A percentile compares a stretch with the other conserved stretches of the same genome.
phyloP scores from a whole-genome alignment of 148 eudicot genomes.

The Polygonum maritimum region DNA sequence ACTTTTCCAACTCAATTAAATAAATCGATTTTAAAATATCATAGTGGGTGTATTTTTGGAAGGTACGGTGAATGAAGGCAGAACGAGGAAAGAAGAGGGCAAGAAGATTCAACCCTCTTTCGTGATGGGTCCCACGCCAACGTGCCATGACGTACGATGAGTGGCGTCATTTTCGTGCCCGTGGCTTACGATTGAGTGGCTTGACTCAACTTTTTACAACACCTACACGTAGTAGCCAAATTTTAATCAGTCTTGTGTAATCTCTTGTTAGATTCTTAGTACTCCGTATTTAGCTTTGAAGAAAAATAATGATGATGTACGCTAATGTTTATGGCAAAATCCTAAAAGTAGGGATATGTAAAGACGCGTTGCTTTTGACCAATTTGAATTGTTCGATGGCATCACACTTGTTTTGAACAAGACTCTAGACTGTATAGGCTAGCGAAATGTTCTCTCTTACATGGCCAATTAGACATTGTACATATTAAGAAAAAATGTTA shows the following conservation, averaged over 20 bases:
- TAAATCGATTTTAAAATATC: neutral
- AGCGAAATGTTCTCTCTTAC: no score
- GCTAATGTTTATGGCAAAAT: no score
- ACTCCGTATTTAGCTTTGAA: no score
- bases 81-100: neutral
- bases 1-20: neutral
- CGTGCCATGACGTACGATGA: neutral
- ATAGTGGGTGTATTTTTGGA: neutral
- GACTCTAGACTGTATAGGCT: no score
- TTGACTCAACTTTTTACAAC: neutral
- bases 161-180: neutral
- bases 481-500: no score
- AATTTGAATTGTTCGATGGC: no score
- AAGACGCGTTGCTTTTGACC: no score
- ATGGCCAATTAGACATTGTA: no score
- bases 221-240: neutral
- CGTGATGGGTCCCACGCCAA: neutral
- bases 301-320: no score
- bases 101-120: neutral
- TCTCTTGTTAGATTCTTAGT: neutral
- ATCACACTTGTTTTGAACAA: no score
- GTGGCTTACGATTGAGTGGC: neutral
- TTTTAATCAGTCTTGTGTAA: neutral
- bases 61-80: neutral
- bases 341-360: no score